Evolutionary conservation across 371 early-diverging fungal genomes (phyloP).

Genomic region (Lichtheimia ornata): DNA sequence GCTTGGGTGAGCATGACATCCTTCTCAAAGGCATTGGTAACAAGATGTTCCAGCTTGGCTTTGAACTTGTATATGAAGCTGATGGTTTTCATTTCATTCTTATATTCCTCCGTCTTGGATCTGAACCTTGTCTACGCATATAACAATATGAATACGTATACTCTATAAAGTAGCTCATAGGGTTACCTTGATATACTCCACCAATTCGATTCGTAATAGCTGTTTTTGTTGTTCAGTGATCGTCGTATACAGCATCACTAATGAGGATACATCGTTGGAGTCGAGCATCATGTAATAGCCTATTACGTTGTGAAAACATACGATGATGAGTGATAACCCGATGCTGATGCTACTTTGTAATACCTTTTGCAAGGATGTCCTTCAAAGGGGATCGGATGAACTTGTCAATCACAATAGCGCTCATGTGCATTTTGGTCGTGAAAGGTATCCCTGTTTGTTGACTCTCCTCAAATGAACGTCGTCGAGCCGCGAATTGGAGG

Average conservation of each 20-base stretch:
- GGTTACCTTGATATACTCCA: neutral
- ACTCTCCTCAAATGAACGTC: neutral
- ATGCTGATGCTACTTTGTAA: neutral
- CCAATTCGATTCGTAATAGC: neutral
- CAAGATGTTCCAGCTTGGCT: neutral
- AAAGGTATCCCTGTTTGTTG: neutral
- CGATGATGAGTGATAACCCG: neutral
- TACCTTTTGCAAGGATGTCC: neutral
- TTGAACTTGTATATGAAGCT: neutral
- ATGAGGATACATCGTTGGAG: neutral
- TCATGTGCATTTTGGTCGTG: neutral
- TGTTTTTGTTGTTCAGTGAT: neutral
- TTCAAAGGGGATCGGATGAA: neutral
- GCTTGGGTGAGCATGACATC: neutral
- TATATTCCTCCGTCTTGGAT: neutral
- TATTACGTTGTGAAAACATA: neutral
- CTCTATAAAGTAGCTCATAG: neutral
- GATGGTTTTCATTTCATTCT: neutral
- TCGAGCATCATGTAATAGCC: neutral
- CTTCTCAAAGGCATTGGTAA: neutral
- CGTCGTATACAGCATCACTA: neutral
- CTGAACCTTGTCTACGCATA: too few relatives aligned
- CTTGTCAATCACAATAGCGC: neutral
- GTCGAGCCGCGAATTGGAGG: neutral
- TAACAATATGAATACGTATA: neutral